Percentiles rank a stretch among this genome's conserved stretches.
phyloP scores from a whole-genome alignment of 352 stramenopile species.

The Globisporangium spiculum region DNA sequence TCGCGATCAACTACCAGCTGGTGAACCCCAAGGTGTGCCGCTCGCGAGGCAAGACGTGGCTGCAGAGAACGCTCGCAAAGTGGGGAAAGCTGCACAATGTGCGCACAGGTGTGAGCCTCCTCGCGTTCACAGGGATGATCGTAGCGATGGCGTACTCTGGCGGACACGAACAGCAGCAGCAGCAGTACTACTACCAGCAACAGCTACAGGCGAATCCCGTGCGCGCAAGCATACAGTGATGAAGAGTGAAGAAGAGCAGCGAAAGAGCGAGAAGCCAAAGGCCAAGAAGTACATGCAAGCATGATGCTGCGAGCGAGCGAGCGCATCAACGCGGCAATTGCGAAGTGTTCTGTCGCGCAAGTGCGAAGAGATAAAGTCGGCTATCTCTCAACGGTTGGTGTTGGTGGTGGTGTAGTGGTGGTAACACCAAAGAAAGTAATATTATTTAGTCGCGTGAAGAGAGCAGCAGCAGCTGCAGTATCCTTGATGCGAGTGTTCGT shows the following conservation, averaged over 20 bases:
- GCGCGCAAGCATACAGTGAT: slow-evolving; percentile 1
- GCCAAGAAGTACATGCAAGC: background rate
- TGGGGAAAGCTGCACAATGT: slow-evolving; percentile 39
- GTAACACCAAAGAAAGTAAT: background rate
- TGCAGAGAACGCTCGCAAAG: slow-evolving; percentile 26
- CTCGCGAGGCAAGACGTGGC: slow-evolving; percentile 21
- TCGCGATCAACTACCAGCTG: slow-evolving; percentile 29
- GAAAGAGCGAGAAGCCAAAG: background rate
- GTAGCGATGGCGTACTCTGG: slow-evolving; percentile 23
- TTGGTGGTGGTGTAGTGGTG: background rate
- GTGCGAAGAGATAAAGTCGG: background rate
- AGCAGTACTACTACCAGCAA: background rate
- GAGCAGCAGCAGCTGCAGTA: background rate
- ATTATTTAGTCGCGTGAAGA: slow-evolving; percentile 15
- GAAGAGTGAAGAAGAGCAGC: background rate
- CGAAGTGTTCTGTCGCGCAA: background rate
- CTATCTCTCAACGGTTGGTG: background rate
- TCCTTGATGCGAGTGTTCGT: background rate
- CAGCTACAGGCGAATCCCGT: background rate
- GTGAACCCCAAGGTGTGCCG: slow-evolving; percentile 22
- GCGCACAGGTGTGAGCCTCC: slow-evolving; percentile 27
- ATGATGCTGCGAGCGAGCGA: background rate
- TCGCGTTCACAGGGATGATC: slow-evolving; percentile 39
- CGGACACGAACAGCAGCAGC: background rate
- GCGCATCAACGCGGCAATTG: background rate